These are phyloP conservation scores for Gamarada debralockiae DNA, from an alignment of 495 filamentous ascomycete genomes.

Conservation along the genomic window DNA sequence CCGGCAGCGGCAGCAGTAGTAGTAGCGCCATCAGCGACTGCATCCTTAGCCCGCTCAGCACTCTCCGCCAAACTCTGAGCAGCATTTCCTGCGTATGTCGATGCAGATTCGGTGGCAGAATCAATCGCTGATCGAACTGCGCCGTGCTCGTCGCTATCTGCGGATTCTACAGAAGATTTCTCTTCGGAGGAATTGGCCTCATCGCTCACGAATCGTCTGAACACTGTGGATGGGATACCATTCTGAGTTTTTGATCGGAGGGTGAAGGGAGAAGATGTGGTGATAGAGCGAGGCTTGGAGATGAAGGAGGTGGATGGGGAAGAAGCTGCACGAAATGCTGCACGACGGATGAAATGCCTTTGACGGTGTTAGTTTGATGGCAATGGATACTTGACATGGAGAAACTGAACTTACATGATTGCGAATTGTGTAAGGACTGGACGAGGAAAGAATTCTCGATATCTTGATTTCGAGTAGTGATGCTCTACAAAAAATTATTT, in stretches of 20 bases:
- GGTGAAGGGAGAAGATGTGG: conserved; percentile 27
- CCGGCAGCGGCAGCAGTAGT: background rate
- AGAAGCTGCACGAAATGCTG: conserved; percentile 51
- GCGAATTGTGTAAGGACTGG: conserved; percentile 12
- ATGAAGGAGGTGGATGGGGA: conserved; percentile 42
- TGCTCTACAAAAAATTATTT: background rate
- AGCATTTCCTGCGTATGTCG: background rate
- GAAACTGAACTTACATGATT: conserved; percentile 20
- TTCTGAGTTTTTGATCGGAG: conserved; percentile 24
- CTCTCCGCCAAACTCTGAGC: background rate
- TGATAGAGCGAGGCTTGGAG: conserved; percentile 38
- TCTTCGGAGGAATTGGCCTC: conserved; percentile 21
- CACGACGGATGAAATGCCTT: conserved; percentile 55
- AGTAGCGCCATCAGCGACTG: background rate
- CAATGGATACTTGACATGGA: background rate
- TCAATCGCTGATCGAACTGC: conserved; percentile 15
- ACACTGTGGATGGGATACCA: conserved; percentile 24
- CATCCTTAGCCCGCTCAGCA: background rate
- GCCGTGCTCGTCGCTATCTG: conserved; percentile 24
- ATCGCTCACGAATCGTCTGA: conserved; percentile 43
- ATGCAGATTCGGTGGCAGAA: conserved; percentile 8
- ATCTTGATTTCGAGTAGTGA: background rate
- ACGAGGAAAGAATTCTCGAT: conserved; percentile 12
- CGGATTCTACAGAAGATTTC: conserved; percentile 21
- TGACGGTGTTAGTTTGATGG: background rate